phyloP scores from a whole-genome alignment of 108 stramenopile species.

The Licmophora abbreviata region DNA sequence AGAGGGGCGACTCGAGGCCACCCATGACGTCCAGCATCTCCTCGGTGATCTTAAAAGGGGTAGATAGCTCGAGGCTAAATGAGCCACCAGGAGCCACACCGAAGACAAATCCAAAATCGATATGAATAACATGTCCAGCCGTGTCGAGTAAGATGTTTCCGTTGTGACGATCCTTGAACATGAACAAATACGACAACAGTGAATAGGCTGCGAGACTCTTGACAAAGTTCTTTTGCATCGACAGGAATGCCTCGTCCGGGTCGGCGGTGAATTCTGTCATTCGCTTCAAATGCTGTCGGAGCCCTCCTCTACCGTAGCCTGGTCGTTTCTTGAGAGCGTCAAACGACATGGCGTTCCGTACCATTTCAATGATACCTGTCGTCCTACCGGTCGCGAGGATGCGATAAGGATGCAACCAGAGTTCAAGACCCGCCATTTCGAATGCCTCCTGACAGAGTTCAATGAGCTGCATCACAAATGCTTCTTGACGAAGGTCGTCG shows the following conservation, averaged over 20 bases:
- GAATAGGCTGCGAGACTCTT: constrained; percentile 94
- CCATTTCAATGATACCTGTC: constrained; percentile 90
- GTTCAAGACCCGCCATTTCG: constrained; percentile 73
- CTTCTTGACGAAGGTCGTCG: constrained; percentile 96
- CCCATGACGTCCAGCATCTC: constrained; percentile 96
- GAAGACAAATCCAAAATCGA: constrained; percentile 98
- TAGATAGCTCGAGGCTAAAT: constrained; percentile 88
- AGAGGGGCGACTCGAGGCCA: constrained; percentile 77
- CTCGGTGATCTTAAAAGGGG: constrained; percentile 97
- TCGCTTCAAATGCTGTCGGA: constrained; percentile 62
- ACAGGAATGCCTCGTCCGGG: constrained; percentile 66
- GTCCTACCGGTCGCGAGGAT: constrained; percentile 88
- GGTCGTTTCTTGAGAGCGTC: constrained; percentile 94
- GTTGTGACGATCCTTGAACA: constrained; percentile 98
- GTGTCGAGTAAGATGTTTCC: constrained; percentile 94
- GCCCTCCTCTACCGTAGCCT: constrained; percentile 73
- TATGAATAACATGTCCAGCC: constrained; percentile 96
- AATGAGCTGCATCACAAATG: constrained; percentile 92
- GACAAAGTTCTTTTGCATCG: constrained; percentile 78
- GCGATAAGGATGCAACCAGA: constrained; percentile 90
- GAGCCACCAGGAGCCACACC: constrained; percentile 93
- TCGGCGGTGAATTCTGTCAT: constrained; percentile 82
- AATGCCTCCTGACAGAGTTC: constrained; percentile 89
- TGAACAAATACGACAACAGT: constrained; percentile 89
- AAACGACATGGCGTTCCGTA: constrained; percentile 88